Base-by-base conservation (phyloP, 106 monocot species). In the Hemerocallis citrina region DNA sequence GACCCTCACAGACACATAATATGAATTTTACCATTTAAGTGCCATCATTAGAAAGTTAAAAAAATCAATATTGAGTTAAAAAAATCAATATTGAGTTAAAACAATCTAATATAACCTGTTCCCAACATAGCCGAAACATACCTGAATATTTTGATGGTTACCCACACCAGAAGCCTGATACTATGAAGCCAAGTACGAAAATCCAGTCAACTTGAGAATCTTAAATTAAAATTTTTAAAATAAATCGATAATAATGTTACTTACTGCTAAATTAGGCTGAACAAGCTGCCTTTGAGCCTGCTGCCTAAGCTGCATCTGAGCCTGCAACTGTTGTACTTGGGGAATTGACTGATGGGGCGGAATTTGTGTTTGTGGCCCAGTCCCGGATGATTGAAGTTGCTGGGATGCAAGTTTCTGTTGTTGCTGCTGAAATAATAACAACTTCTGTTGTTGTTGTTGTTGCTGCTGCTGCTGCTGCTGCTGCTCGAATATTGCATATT, bases 381-480 rank as follows among this genome's bases (percentile, higher is more conserved):
- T 15, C 13, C 89, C 76, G 23, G 85, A 50, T 12, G 74, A 69
- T 27, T 75, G 85, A 44, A 81, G 81, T 78, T 31, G 89, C 58
- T 85, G 82, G 20, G 59, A 63, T 51, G 54, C 54, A 52, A 82
- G 43, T 41, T 86, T 83, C 25, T 89, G 93, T 48, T 88, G 87
- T 38, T 86, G 84, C 69, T 83, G 89, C 65, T 83, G 88, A 60
- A 73, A 52, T 34, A 81, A 57, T 48, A 88, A 67, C 56, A 76
- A 40, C 47, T 85, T 82, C 72, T 93, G 78, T 24, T 86, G 82
- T 22, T 81, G 81, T 30, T 81, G 81, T 25, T 92, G 80, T 57
- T 92, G 90, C 78, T 98, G n/a, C 72, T 95, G 79, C 24, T 88
- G 79, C 17, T 78, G 77, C 30, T 77, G 82, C 34, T 92, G 79